Evolutionary conservation across 768 basidiomycete genomes (phyloP).

Genomic region (Phallus indusiatus): DNA sequence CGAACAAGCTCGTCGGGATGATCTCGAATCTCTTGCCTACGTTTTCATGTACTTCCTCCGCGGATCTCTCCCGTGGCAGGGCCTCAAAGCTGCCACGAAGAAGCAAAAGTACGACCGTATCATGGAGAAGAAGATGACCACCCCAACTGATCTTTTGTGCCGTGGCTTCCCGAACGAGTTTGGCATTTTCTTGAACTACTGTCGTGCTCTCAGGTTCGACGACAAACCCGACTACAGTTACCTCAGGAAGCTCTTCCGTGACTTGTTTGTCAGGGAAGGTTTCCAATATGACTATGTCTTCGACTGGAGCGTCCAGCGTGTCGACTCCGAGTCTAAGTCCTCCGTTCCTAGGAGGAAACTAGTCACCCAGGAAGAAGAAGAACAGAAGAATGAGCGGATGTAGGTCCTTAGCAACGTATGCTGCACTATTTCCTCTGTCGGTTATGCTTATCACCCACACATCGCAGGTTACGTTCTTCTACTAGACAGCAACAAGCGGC

Average conservation of each 20-base stretch:
- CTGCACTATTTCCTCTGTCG: slow-evolving; percentile 14
- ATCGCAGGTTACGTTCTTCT: slow-evolving; percentile 71
- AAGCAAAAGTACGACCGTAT: slow-evolving; percentile 99
- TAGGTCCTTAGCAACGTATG: slow-evolving; percentile 33
- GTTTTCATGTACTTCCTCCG: slow-evolving; percentile 99
- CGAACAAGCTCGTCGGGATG: slow-evolving; percentile 95
- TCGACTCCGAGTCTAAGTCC: slow-evolving; percentile 43
- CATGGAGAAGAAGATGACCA: slow-evolving; percentile 99
- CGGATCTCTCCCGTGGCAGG: slow-evolving; percentile 97
- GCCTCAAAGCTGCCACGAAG: slow-evolving; percentile 99
- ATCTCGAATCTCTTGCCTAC: slow-evolving; percentile 96
- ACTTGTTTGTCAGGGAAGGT: slow-evolving; percentile 93
- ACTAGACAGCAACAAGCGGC: slow-evolving; percentile 66
- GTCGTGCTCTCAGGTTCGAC: slow-evolving; percentile 96
- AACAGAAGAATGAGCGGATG: slow-evolving; percentile 77
- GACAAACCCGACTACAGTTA: slow-evolving; percentile 99
- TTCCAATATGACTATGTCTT: slow-evolving; percentile 99
- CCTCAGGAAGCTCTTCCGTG: slow-evolving; percentile 97
- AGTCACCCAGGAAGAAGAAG: slow-evolving; percentile 78
- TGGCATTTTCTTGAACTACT: slow-evolving; percentile 98
- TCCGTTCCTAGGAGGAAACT: slow-evolving; percentile 22
- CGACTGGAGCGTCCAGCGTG: slow-evolving; percentile 91
- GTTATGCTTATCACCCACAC: neutral
- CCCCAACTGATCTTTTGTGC: slow-evolving; percentile 91
- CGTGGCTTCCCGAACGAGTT: slow-evolving; percentile 99